phyloP scores from a whole-genome alignment of 2,329 filamentous ascomycete species.

The Calonectria fujianensis region DNA sequence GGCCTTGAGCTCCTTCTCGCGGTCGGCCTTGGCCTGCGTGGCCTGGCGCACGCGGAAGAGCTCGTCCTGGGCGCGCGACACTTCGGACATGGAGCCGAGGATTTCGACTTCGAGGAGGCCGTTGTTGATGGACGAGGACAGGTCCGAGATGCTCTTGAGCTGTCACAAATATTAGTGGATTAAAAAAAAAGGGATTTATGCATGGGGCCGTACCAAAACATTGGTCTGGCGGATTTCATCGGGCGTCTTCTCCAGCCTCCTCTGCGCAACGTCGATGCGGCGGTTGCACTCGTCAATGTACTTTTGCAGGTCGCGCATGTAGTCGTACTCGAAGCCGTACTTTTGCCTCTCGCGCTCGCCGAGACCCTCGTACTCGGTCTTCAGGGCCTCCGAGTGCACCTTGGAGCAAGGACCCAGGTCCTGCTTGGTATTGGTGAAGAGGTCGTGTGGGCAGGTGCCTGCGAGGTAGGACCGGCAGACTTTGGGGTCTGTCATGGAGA shows the following conservation, averaged over 20 bases:
- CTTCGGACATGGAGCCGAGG: slow-evolving; percentile 86
- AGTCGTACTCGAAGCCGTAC: slow-evolving; percentile 96
- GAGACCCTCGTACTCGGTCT: slow-evolving; percentile 89
- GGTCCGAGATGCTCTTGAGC: slow-evolving; percentile 89
- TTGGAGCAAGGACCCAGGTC: slow-evolving; percentile 93
- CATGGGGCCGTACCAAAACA: slow-evolving; percentile 72
- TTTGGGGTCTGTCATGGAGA: slow-evolving; percentile 93
- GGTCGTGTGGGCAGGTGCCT: slow-evolving; percentile 96
- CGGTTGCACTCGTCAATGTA: slow-evolving; percentile 98
- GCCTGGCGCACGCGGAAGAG: slow-evolving; percentile 89
- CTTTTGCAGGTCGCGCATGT: slow-evolving; percentile 95
- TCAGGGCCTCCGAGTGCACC: slow-evolving; percentile 90
- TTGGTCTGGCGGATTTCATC: slow-evolving; percentile 98
- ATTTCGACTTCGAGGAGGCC: slow-evolving; percentile 91
- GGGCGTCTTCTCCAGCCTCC: slow-evolving; percentile 95
- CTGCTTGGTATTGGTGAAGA: slow-evolving; percentile 99
- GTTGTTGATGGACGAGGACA: slow-evolving; percentile 85
- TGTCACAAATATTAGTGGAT: slow-evolving; percentile 48
- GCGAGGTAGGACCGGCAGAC: slow-evolving; percentile 96
- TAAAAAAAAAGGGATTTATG: not conserved
- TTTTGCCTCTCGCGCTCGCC: slow-evolving; percentile 82
- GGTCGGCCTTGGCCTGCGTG: slow-evolving; percentile 86
- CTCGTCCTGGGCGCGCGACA: slow-evolving; percentile 89
- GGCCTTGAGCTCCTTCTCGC: slow-evolving; percentile 91
- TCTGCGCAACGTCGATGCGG: slow-evolving; percentile 92